Evolutionary conservation across 306 rosid species (phyloP).

Genomic region (Vicia sativa): DNA sequence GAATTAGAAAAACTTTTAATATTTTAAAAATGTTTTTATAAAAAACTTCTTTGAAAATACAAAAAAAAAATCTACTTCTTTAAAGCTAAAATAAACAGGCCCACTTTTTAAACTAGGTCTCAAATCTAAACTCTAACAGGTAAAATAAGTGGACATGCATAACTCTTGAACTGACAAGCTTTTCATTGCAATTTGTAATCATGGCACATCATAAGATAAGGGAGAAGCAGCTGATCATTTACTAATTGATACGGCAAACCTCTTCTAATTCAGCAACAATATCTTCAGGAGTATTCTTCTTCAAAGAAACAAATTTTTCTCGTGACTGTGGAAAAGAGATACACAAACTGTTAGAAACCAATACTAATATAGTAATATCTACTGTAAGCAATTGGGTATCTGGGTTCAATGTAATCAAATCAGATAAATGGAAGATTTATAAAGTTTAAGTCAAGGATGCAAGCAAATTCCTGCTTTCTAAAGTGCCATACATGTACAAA

Average conservation of each 20-base stretch:
- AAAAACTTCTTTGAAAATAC: too few relatives aligned
- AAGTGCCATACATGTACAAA: conserved; percentile 11
- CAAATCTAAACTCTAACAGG: conserved; percentile 20
- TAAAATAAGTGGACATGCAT: conserved; percentile 17
- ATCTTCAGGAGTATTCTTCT: conserved; percentile 88
- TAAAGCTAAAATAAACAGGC: too few relatives aligned
- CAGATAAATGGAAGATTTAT: conserved; percentile 24
- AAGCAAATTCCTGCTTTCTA: conserved; percentile 28
- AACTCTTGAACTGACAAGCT: background rate
- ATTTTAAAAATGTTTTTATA: too few relatives aligned
- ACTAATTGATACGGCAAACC: conserved; percentile 57
- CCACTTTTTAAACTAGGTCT: conserved; percentile 18
- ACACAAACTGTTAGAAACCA: conserved; percentile 35
- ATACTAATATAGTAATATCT: conserved; percentile 2
- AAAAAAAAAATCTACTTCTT: too few relatives aligned
- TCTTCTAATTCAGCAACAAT: conserved; percentile 86
- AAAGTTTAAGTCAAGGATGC: conserved; percentile 12
- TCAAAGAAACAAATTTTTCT: conserved; percentile 86
- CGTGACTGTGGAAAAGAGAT: conserved; percentile 64
- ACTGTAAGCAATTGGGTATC: conserved; percentile 17
- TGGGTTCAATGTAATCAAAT: conserved; percentile 20
- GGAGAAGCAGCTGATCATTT: conserved; percentile 32
- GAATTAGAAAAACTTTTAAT: too few relatives aligned
- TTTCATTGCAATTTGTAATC: conserved; percentile 23
- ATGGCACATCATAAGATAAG: conserved; percentile 2